Evolutionary conservation across 192 early-diverging fungal species (phyloP).

Genomic region (Entomortierella beljakovae): DNA sequence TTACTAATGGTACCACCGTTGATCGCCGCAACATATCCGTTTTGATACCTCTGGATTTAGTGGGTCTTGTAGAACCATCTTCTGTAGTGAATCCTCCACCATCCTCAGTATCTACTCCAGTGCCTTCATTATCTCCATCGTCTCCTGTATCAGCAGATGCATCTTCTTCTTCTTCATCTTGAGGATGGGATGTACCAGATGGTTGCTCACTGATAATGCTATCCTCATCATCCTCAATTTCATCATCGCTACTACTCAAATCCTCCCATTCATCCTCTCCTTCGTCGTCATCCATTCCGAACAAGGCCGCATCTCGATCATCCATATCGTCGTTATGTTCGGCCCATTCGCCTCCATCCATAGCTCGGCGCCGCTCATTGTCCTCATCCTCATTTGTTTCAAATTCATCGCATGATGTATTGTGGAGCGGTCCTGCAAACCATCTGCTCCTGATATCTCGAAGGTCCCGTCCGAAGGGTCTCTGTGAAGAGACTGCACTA

Average conservation of each 20-base stretch:
- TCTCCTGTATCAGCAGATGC: slow-evolving; percentile 36
- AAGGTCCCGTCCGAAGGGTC: slow-evolving; percentile 17
- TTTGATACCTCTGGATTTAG: background rate
- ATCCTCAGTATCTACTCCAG: slow-evolving; percentile 46
- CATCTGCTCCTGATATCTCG: slow-evolving; percentile 32
- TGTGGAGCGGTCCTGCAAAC: slow-evolving; percentile 30
- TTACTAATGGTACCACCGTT: background rate
- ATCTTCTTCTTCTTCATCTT: slow-evolving; percentile 7
- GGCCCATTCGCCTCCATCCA: background rate
- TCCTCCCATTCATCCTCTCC: slow-evolving; percentile 39
- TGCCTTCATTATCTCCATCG: slow-evolving; percentile 31
- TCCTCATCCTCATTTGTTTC: slow-evolving; percentile 35
- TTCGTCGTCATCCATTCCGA: slow-evolving; percentile 51
- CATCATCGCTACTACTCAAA: slow-evolving; percentile 16
- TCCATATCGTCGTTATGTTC: slow-evolving; percentile 27
- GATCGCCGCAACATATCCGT: background rate
- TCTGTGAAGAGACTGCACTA: slow-evolving; percentile 19
- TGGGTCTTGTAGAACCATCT: slow-evolving; percentile 8
- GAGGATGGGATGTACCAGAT: background rate
- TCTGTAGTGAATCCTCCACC: slow-evolving; percentile 30
- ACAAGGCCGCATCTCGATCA: slow-evolving; percentile 31
- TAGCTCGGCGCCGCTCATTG: background rate
- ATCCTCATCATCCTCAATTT: slow-evolving; percentile 11
- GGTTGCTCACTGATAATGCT: no score
- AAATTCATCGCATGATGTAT: slow-evolving; percentile 35